Percentiles rank a stretch among this genome's conserved stretches.
Conservation (phyloP, 2,329 filamentous ascomycete species). For the Monilinia aucupariae region DNA sequence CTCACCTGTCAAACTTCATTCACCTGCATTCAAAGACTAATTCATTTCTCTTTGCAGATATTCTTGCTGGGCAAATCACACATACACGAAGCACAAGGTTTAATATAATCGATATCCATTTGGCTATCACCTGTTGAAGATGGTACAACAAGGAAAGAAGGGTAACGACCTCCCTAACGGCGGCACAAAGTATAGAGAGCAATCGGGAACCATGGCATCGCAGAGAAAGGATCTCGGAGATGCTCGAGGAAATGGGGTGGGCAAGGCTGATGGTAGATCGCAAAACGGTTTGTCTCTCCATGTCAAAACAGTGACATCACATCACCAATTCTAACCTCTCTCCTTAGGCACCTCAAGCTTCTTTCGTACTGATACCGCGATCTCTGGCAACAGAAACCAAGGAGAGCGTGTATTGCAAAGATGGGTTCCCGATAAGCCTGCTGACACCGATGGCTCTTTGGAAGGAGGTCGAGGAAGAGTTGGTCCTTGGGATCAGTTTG, state of each 20-base stretch:
- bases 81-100: background rate
- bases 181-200: conserved; percentile 41
- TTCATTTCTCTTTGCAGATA: conserved; percentile 12
- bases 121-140: conserved; percentile 41
- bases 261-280: conserved; percentile 43
- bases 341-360: conserved; percentile 55
- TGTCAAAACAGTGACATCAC: background rate
- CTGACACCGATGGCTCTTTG: conserved; percentile 64
- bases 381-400: conserved; percentile 66
- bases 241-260: conserved; percentile 43
- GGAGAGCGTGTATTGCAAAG: conserved; percentile 72
- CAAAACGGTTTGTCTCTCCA: conserved; percentile 51
- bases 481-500: conserved; percentile 84
- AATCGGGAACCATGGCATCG: conserved; percentile 51
- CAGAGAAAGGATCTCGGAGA: conserved; percentile 56
- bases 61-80: background rate
- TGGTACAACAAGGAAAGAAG: conserved; percentile 50
- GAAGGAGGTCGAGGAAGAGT: conserved; percentile 45
- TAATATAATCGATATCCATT: conserved; percentile 6
- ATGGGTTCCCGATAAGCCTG: conserved; percentile 67
- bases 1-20: background rate
- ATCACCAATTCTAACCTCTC: conserved; percentile 20
- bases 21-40: background rate
- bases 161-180: conserved; percentile 41
- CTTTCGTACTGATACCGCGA: conserved; percentile 85